Percentiles rank a stretch among this genome's conserved stretches.
Conservation (phyloP, 495 filamentous ascomycete species). For the Hyphodiscus hymeniophilus region DNA sequence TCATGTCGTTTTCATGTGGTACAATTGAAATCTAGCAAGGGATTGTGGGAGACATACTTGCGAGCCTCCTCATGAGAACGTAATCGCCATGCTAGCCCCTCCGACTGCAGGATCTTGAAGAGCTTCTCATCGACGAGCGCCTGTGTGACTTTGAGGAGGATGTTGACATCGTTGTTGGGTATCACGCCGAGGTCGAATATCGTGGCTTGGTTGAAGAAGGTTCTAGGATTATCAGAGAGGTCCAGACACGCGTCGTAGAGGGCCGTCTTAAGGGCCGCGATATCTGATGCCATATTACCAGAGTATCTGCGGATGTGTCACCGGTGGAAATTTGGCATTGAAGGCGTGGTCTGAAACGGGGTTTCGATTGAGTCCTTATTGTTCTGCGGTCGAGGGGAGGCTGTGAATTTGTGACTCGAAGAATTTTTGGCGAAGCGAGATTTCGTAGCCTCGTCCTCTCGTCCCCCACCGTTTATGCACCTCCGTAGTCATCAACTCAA, state of each 20-base stretch:
- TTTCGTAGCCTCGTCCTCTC: neutral
- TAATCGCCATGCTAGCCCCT: conserved; percentile 55
- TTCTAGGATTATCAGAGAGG: conserved; percentile 25
- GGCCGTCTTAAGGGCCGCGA: conserved; percentile 11
- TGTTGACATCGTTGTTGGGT: conserved; percentile 46
- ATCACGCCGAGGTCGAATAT: conserved; percentile 53
- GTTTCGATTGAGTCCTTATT: neutral
- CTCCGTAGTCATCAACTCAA: too few relatives aligned
- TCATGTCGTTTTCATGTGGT: conserved; percentile 3
- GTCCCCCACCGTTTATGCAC: too few relatives aligned
- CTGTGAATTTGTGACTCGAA: conserved; percentile 6
- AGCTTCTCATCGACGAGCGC: conserved; percentile 57
- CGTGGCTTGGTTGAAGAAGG: conserved; percentile 59
- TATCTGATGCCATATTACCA: conserved; percentile 16
- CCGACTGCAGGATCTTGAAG: conserved; percentile 50
- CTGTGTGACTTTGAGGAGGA: conserved; percentile 54
- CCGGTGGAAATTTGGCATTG: conserved; percentile 13
- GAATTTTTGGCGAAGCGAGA: conserved; percentile 12
- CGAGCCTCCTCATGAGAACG: conserved; percentile 61
- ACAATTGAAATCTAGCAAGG: neutral
- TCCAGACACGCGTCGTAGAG: conserved; percentile 10
- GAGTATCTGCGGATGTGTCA: conserved; percentile 6
- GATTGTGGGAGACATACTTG: conserved; percentile 42
- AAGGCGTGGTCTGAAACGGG: neutral
- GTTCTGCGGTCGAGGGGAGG: too few relatives aligned